A percentile compares a stretch with the other conserved stretches of the same genome.
phyloP scores from a whole-genome alignment of 2,329 filamentous ascomycete genomes.

The Fusarium cyanostomum region DNA sequence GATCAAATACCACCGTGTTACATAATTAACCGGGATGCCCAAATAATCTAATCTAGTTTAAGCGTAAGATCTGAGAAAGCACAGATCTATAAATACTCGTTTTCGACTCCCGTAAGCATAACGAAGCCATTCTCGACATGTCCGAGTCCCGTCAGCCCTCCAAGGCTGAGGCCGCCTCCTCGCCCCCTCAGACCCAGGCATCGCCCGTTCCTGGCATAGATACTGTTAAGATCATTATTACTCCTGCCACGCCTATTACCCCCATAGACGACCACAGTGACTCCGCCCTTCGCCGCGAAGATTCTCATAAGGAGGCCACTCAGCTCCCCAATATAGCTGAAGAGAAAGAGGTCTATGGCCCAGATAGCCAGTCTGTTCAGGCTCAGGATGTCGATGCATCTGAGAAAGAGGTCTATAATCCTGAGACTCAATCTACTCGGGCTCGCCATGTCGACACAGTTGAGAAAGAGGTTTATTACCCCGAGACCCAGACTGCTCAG shows the following conservation, averaged over 20 bases:
- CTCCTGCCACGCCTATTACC: slow-evolving; percentile 28
- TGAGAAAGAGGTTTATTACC: slow-evolving; percentile 5
- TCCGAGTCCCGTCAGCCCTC: background rate
- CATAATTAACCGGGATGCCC: no score
- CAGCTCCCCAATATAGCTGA: slow-evolving; percentile 13
- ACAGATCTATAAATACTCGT: slow-evolving; percentile 6
- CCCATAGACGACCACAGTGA: background rate
- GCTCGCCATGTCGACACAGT: background rate
- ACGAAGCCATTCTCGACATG: slow-evolving; percentile 6
- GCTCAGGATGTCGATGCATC: background rate
- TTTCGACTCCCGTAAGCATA: background rate
- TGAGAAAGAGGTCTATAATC: slow-evolving; percentile 16
- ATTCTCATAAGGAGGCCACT: slow-evolving; percentile 22
- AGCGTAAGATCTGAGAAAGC: background rate
- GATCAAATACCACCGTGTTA: no score
- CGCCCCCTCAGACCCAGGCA: background rate
- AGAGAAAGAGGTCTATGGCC: slow-evolving; percentile 23
- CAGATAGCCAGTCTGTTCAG: background rate
- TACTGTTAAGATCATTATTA: slow-evolving; percentile 29
- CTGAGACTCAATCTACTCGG: background rate
- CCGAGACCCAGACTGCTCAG: background rate
- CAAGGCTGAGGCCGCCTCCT: background rate
- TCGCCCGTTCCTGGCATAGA: background rate
- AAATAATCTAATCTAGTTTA: background rate
- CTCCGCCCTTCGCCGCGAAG: background rate